Conservation (phyloP, 768 basidiomycete species). For the Phylloporus arenicola region DNA sequence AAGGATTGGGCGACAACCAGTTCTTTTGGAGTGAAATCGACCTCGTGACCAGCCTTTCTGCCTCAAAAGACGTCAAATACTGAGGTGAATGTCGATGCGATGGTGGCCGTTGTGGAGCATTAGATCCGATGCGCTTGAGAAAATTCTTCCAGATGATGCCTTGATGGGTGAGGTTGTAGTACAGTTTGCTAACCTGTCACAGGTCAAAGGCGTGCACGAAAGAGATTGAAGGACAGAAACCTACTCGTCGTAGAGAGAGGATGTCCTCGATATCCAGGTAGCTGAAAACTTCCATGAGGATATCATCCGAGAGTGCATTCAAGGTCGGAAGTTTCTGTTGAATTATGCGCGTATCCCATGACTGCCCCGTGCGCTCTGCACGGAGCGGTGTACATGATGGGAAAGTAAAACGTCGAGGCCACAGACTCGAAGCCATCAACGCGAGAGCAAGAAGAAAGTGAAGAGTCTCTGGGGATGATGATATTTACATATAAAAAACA, state of each 20-base stretch:
- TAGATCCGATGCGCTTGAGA: conserved; percentile 47
- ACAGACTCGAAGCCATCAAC: conserved; percentile 19
- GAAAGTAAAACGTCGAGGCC: conserved; percentile 20
- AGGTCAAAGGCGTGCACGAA: not conserved
- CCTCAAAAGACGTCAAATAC: conserved; percentile 33
- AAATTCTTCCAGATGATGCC: conserved; percentile 67
- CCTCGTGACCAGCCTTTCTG: conserved; percentile 55
- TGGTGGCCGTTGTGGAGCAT: conserved; percentile 57
- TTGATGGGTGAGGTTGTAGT: conserved; percentile 61
- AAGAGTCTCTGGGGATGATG: not conserved
- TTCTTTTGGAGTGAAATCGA: conserved; percentile 57
- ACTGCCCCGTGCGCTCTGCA: conserved; percentile 11
- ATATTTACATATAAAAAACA: conserved; percentile 18
- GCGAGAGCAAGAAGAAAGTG: conserved; percentile 5
- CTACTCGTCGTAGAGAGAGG: conserved; percentile 33
- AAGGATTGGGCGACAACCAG: conserved; percentile 44
- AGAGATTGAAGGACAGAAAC: conserved; percentile 5
- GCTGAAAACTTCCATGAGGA: conserved; percentile 35
- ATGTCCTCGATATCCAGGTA: conserved; percentile 36
- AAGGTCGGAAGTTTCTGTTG: conserved; percentile 26
- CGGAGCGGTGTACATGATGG: conserved; percentile 12
- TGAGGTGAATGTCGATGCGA: conserved; percentile 41
- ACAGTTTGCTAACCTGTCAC: conserved; percentile 50
- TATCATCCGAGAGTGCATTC: conserved; percentile 33
- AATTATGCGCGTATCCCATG: conserved; percentile 24